Base-by-base conservation (phyloP, 768 basidiomycete species). In the Pleurotus tuoliensis region DNA sequence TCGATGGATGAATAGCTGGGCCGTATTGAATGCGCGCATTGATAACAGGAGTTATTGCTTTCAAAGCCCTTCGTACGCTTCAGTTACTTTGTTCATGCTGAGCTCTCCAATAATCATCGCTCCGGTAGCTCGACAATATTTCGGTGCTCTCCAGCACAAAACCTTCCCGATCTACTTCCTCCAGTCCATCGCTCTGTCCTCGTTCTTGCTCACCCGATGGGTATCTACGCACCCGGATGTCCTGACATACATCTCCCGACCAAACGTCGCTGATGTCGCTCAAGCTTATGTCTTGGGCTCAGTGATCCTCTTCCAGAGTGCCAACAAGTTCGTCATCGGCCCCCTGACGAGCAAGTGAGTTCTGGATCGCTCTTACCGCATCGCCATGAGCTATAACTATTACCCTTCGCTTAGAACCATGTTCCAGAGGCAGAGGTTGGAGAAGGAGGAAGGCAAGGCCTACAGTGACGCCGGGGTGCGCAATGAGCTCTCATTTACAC, bases 101-200 rank as follows among this genome's bases (percentile, higher is more conserved):
- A 43, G 7, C 54, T 43, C 39, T 22, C 8, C 34, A 47, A 47
- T 56, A 37, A 44, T 38, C 18, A 18, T 11, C 47, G 24, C 38
- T 27, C 37, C 44, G 47, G n/a, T 56, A 87, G 84, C 89, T 15
- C 82, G 88, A 47, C 80, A 84, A 48, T 84, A 88, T 57, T 93
- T 93, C 58, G 81, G 85, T 8, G 73, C 78, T 41, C 78, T 94
- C 34, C 91, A 93, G 64, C 83, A 89, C 64, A 82, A 79, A 63
- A 82, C 79, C 0, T 90, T 90, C 71, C 88, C 91, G 1, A 68
- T 88, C 59, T 92, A 89, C 71, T 93, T 93, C 63, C 66, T 77
- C 15, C 66, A 82, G 41, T 86, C 84, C 11, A 79, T 88, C 38
- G 61, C 69, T 20, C 69, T 87, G 34, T 79, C 85, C 24, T 72